phyloP scores from a whole-genome alignment of 257 asterid genomes.

The Capsicum rhomboideum region DNA sequence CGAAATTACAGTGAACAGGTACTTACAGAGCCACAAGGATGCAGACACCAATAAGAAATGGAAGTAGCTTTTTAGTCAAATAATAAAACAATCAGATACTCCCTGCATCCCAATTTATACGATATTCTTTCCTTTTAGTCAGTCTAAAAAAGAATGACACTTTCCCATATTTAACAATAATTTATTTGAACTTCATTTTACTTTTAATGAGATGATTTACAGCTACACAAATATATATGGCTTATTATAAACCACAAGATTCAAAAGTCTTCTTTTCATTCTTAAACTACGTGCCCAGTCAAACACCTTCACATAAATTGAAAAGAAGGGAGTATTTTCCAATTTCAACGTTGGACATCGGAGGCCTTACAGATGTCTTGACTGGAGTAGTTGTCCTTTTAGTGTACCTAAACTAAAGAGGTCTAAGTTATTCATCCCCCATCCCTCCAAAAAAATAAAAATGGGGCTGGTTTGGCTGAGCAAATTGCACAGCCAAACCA shows the following conservation, averaged over 20 bases:
- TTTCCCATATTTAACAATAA: not conserved
- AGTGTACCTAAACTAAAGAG: not conserved
- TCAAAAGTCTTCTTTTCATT: not conserved
- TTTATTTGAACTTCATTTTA: not conserved
- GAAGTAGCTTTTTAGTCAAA: not conserved
- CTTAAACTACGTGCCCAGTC: not conserved
- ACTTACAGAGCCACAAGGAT: not conserved
- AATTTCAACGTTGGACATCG: not conserved
- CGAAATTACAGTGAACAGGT: not conserved
- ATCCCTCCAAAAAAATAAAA: not conserved
- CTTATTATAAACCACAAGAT: not conserved
- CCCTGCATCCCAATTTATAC: not conserved
- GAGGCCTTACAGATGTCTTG: not conserved
- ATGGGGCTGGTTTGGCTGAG: not conserved
- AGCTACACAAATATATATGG: not conserved
- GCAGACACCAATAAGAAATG: not conserved
- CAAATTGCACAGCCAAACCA: not conserved
- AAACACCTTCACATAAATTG: not conserved
- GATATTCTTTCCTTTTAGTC: not conserved
- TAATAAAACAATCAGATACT: not conserved
- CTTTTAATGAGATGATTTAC: not conserved
- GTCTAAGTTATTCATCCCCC: not conserved
- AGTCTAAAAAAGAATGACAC: not conserved
- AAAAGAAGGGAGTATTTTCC: not conserved
- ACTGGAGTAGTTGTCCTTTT: not conserved